These are phyloP conservation scores for Quercus phellos DNA, from an alignment of 331 rosid species.

Conservation along the genomic window DNA sequence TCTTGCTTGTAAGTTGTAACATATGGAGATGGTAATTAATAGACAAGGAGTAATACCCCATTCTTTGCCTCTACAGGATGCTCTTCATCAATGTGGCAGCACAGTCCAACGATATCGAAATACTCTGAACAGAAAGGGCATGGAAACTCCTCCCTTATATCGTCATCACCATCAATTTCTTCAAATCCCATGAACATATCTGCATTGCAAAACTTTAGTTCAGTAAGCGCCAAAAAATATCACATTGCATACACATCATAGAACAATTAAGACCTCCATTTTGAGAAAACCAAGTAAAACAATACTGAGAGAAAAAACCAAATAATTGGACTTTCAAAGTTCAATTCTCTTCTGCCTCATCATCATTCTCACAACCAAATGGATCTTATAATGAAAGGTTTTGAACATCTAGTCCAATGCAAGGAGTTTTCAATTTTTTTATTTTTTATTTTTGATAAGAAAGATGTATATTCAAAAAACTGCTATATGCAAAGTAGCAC, in stretches of 20 bases:
- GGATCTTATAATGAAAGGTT: too few relatives aligned
- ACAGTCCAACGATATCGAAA: conserved; percentile 86
- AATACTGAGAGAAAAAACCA: not conserved
- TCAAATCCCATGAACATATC: conserved; percentile 91
- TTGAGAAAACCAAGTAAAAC: not conserved
- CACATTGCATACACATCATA: not conserved
- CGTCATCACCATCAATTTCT: conserved; percentile 80
- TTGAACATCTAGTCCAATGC: too few relatives aligned
- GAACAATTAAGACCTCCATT: not conserved
- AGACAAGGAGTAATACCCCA: conserved; percentile 58
- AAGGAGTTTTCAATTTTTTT: too few relatives aligned
- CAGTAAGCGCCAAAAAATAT: not conserved
- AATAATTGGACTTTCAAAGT: conserved; percentile 2
- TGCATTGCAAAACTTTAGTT: conserved; percentile 33
- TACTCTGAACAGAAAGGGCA: conserved; percentile 94
- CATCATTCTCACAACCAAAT: not conserved
- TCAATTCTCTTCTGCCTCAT: not conserved
- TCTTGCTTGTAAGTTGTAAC: not conserved
- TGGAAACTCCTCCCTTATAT: conserved; percentile 79
- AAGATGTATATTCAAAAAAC: too few relatives aligned
- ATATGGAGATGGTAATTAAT: not conserved
- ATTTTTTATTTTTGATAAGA: too few relatives aligned
- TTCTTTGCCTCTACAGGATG: conserved; percentile 83
- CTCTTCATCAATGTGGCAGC: conserved; percentile 97
- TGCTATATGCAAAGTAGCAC: too few relatives aligned